A percentile compares a stretch with the other conserved stretches of the same genome.
Conservation (phyloP, 768 basidiomycete species). For the Tephrocybe rancida region DNA sequence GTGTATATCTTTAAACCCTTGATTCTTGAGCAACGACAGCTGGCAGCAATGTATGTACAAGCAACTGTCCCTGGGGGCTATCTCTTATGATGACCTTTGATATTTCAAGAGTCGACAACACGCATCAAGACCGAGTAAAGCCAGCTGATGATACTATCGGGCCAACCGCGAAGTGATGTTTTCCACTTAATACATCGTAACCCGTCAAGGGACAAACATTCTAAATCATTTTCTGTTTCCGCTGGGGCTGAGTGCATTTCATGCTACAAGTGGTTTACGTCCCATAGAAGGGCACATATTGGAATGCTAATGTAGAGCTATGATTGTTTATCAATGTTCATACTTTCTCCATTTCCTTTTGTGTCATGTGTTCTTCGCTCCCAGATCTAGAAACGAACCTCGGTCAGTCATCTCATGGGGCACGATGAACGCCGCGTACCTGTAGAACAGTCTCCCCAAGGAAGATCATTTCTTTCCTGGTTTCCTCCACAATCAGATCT, state of each 20-base stretch:
- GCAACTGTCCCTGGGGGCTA: neutral
- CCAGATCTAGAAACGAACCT: conserved; percentile 53
- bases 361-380: conserved; percentile 47
- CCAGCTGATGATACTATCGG: neutral
- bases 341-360: conserved; percentile 25
- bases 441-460: conserved; percentile 96
- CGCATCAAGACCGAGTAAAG: neutral
- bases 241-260: neutral
- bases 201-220: too few relatives aligned
- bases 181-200: too few relatives aligned
- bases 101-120: conserved; percentile 5
- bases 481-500: conserved; percentile 94
- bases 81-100: conserved; percentile 6
- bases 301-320: conserved; percentile 5
- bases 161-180: conserved; percentile 1
- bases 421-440: conserved; percentile 42
- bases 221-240: neutral
- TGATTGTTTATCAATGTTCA: conserved; percentile 33
- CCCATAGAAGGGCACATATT: neutral
- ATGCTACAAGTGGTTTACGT: too few relatives aligned
- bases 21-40: conserved; percentile 24
- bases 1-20: conserved; percentile 68
- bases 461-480: conserved; percentile 97
- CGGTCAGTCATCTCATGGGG: conserved; percentile 10
- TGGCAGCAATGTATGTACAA: conserved; percentile 13